Evolutionary conservation across 805 yeast species (phyloP).

Genomic region (Millerozyma miso): DNA sequence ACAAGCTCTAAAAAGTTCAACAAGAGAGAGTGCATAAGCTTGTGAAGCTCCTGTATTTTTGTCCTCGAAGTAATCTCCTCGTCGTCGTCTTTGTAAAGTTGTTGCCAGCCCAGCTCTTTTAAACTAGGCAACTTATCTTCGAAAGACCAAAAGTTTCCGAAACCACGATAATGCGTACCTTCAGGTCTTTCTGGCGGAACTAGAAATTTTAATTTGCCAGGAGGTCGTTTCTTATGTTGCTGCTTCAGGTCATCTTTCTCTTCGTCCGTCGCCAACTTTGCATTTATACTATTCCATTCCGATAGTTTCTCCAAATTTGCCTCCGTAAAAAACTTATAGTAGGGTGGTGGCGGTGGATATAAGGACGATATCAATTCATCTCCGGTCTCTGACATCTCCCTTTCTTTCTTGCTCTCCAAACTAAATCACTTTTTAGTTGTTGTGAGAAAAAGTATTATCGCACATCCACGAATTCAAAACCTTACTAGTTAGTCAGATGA

Average conservation of each 20-base stretch:
- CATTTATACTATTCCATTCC: conserved; percentile 17
- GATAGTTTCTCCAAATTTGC: conserved; percentile 53
- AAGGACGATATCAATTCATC: conserved; percentile 56
- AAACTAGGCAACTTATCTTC: conserved; percentile 74
- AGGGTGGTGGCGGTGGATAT: conserved; percentile 95
- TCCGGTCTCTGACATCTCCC: conserved; percentile 4
- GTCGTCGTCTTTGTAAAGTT: conserved; percentile 52
- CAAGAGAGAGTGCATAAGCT: conserved; percentile 71
- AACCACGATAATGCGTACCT: conserved; percentile 71
- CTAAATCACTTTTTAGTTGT: background rate
- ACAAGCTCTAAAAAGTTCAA: conserved; percentile 78
- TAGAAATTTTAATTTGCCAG: conserved; percentile 51
- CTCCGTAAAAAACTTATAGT: conserved; percentile 64
- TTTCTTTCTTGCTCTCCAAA: background rate
- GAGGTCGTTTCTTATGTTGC: conserved; percentile 16
- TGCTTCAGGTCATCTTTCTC: conserved; percentile 14
- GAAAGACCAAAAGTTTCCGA: conserved; percentile 87
- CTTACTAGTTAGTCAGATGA: background rate
- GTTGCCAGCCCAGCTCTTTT: conserved; percentile 71
- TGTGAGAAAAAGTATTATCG: conserved; percentile 1
- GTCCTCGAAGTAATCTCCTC: conserved; percentile 33
- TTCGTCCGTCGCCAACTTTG: conserved; percentile 26
- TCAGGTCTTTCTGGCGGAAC: conserved; percentile 63
- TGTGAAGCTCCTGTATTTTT: conserved; percentile 72
- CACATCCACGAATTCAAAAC: conserved; percentile 1